A percentile compares a stretch with the other conserved stretches of the same genome.
Conservation (phyloP, 352 stramenopile species). For the Globisporangium middletonii region DNA sequence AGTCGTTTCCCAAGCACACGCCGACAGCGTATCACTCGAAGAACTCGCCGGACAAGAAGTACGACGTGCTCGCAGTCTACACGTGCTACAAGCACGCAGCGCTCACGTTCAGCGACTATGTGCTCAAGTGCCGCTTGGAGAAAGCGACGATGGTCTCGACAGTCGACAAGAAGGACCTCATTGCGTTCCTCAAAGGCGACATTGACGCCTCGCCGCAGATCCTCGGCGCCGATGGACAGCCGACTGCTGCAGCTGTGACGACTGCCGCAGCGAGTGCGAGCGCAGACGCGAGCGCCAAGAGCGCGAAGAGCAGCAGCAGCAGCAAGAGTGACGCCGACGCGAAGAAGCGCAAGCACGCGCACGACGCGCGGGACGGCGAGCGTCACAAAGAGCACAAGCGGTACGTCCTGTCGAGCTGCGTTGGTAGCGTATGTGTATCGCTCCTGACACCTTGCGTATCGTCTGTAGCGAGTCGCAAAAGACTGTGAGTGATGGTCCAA, state of each 20-base stretch:
- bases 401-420: neutral
- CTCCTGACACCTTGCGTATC: too few species aligned
- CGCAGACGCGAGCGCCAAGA: slow-evolving; percentile 8
- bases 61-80: slow-evolving; percentile 75
- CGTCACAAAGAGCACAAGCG: slow-evolving; percentile 41
- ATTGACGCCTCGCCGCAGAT: slow-evolving; percentile 78
- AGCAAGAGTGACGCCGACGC: slow-evolving; percentile 10
- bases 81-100: slow-evolving; percentile 74
- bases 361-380: slow-evolving; percentile 19
- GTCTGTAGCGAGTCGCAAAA: slow-evolving; percentile 24
- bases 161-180: slow-evolving; percentile 85
- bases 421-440: neutral
- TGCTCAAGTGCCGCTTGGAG: slow-evolving; percentile 73
- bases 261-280: neutral
- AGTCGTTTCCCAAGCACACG: slow-evolving; percentile 53
- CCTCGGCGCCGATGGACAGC: slow-evolving; percentile 17
- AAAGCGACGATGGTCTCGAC: slow-evolving; percentile 80
- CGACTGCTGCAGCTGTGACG: neutral
- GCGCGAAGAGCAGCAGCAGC: slow-evolving; percentile 10
- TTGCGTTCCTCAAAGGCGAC: slow-evolving; percentile 80
- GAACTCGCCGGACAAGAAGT: slow-evolving; percentile 65
- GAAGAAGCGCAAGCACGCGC: slow-evolving; percentile 46
- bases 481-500: slow-evolving; percentile 12
- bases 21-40: slow-evolving; percentile 80
- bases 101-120: slow-evolving; percentile 79